Evolutionary conservation across 805 yeast species (phyloP), one percentile per base, ranked within the genome.

Genomic region (Torulaspora franciscae): DNA sequence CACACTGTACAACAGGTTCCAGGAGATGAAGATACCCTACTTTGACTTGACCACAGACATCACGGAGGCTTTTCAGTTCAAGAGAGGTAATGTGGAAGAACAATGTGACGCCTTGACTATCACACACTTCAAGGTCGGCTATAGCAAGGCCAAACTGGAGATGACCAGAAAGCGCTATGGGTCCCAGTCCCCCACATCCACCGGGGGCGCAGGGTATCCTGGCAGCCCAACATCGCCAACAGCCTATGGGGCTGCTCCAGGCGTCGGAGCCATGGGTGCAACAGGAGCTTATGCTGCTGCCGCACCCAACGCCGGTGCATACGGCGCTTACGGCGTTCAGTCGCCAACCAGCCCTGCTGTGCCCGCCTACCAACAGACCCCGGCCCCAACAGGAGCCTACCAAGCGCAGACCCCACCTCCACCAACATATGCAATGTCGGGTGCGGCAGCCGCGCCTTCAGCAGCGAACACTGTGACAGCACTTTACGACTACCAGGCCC

Each of bases 11-110:
- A 83, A 77, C 61, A 79, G 85, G 58, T 86, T 91, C 87, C 96
- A 91, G 69, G 95, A 87, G 62, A 81, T 91, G 85, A 89, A 93
- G 70, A 93, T 93, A 54, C 96, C 97, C 11, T 93, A 93, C 69
- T 93, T 93, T 67, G 95, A 93, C 64, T 73, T 93, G 61, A 73
- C 79, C 40, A 75, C 85, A 36, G 98, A 89, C 63, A 85, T 93
- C 51, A 74, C 85, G 43, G 91, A 85, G 63, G 83, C 90, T 3
- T 93, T 83, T 68, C 67, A 64, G 26, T 73, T 72, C 51, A 93
- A 93, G 71, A 81, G 95, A 65, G 99, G 98, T 32, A 82, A 88
- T 55, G 79, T 91, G 39, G 95, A 89, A 61, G 96, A 90, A 60
- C 82, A 80, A 59, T 74, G 96, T 1, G 98, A 91, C 62, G 81